A percentile compares a stretch with the other conserved stretches of the same genome.
These are phyloP conservation scores for Wickerhamomyces tratensis DNA, from an alignment of 805 yeast species.

Conservation along the genomic window DNA sequence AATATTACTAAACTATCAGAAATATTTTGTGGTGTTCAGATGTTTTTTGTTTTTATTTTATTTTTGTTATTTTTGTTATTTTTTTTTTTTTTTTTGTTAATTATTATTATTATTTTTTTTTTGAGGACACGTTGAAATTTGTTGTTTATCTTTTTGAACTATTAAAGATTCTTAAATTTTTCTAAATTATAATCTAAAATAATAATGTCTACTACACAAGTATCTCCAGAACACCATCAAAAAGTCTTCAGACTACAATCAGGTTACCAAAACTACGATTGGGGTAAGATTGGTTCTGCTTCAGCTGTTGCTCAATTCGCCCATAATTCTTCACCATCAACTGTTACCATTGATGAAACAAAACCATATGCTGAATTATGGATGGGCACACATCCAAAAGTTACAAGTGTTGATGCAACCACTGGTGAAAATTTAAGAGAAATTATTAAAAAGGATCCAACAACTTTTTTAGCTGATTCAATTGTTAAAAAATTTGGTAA, in stretches of 20 bases:
- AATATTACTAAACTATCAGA: too few species aligned
- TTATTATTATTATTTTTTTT: too few species aligned
- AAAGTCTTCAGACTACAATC: constrained; percentile 7
- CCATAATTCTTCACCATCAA: constrained; percentile 48
- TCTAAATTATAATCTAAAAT: too few species aligned
- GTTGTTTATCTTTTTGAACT: too few species aligned
- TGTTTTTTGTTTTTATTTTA: too few species aligned
- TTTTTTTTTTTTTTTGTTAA: too few species aligned
- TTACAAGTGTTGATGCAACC: constrained; percentile 59
- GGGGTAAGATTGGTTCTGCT: constrained; percentile 78
- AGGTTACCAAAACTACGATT: constrained; percentile 74
- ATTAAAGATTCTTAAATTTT: too few species aligned
- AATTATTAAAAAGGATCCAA: constrained; percentile 51
- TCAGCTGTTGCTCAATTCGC: constrained; percentile 91
- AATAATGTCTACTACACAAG: not conserved
- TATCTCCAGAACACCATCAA: not conserved
- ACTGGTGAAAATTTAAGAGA: constrained; percentile 57
- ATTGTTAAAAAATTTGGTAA: constrained; percentile 62
- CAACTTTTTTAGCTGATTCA: constrained; percentile 42
- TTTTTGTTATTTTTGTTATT: too few species aligned
- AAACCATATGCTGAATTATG: constrained; percentile 96
- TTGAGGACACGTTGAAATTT: too few species aligned
- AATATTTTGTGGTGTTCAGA: too few species aligned
- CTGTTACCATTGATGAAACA: constrained; percentile 50
- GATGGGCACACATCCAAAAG: constrained; percentile 98